These are phyloP conservation scores for Teratosphaeriaceae sp. DNA, from an alignment of 2,329 filamentous ascomycete species.

Conservation along the genomic window DNA sequence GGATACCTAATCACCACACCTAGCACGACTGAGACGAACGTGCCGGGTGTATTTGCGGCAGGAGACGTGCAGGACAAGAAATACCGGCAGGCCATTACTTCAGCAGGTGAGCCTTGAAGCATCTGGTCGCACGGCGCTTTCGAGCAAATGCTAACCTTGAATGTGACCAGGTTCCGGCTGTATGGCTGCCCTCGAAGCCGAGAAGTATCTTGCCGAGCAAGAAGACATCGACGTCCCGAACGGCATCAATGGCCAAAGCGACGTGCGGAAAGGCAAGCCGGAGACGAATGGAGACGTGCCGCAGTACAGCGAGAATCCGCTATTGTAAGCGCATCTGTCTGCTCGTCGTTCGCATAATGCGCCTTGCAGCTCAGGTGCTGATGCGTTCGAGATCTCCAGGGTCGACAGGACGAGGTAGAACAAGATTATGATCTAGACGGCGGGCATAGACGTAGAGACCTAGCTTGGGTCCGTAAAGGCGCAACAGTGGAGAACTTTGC, in stretches of 20 bases:
- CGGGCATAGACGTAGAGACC: too few relatives aligned
- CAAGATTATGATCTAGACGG: background rate
- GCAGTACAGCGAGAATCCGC: conserved; percentile 58
- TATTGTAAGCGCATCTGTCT: conserved; percentile 43
- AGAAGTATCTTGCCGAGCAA: conserved; percentile 80
- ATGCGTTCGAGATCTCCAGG: conserved; percentile 5
- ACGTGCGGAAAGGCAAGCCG: conserved; percentile 35
- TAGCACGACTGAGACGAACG: conserved; percentile 78
- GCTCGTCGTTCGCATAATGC: conserved; percentile 27
- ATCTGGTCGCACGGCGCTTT: background rate
- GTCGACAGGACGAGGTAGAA: conserved; percentile 8
- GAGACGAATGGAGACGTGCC: conserved; percentile 49
- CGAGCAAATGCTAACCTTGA: conserved; percentile 10
- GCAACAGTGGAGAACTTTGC: background rate
- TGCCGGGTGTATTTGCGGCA: conserved; percentile 90
- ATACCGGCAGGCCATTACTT: conserved; percentile 96
- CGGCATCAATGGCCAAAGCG: conserved; percentile 43
- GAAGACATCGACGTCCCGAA: conserved; percentile 54
- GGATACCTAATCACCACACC: conserved; percentile 87
- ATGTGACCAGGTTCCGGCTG: conserved; percentile 73
- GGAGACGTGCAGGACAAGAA: conserved; percentile 98
- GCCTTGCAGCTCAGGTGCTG: conserved; percentile 2
- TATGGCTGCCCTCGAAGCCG: conserved; percentile 90
- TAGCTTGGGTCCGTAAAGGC: too few relatives aligned
- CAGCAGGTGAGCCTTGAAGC: conserved; percentile 61